Evolutionary conservation across 495 filamentous ascomycete genomes (phyloP), one percentile per base, ranked within the genome.

Genomic region (Penicillium egyptiacum): DNA sequence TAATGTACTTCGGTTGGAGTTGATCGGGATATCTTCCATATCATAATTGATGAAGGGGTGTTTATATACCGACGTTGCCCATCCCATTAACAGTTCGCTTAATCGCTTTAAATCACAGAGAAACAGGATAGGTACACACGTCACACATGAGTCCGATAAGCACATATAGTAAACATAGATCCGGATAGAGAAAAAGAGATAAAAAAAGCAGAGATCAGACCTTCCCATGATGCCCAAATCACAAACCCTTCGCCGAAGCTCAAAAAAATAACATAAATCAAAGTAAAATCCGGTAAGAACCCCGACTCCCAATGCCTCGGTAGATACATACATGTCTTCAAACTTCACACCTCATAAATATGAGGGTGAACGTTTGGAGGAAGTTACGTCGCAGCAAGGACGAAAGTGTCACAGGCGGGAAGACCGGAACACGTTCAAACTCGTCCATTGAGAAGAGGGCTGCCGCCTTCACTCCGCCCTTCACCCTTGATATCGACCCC

Each of bases 101-200:
- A 50, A 43, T 48, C 61, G 58, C 57, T 68, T 61, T 58, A 66
- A 61, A 54, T 59, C 56, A 65, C 54, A 66, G 28, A 58, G 55
- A 58, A 60, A 20, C 28, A 57, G 44, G 55, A 58, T 58, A 63
- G 62, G 31, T 65, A 67, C 61, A 69, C 58, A 58, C 66, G 64
- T 69, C 64, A 69, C 64, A 67, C 66, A 60, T 69, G 59, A 69
- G 59, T 62, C 61, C 60, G 50, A 58, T 41, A 57, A 63, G 59
- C 53, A 49, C 53, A 53, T 50, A 51, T 44, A 54, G 9, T 60
- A 67, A 56, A 60, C 65, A 65, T 56, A 58, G 54, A 53, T 40
- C 46, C 54, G 52, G 52, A 22, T 55, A 30, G 43, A 30, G 17
- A 52, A 30, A 30, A 47, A 12, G 16, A 54, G 26, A 28, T 28